Base-by-base conservation (phyloP, 2,329 filamentous ascomycete genomes). In the Neonectria sp. region DNA sequence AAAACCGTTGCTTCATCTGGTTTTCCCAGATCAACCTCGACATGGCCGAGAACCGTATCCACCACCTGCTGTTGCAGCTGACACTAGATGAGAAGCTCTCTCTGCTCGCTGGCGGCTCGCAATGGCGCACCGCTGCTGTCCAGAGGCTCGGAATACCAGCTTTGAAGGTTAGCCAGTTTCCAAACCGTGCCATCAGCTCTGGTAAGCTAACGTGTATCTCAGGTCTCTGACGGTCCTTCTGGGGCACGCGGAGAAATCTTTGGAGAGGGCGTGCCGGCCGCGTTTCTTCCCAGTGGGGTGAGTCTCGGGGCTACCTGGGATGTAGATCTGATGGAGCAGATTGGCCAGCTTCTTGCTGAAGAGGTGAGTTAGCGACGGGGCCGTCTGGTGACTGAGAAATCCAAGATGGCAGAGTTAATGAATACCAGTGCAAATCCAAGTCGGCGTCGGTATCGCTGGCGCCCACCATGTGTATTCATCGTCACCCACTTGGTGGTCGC, bases 391-490 rank as follows among this genome's bases (percentile, higher is more conserved):
- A 21, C 21, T 21, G 21, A 21, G 21, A 21, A 21, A 21, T 21
- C 21, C 21, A 21, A 21, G 21, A 21, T 21, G 21, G 21, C 21
- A 21, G 21, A 21, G 21, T 21, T 21, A 21, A 43, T 17, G 40
- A 21, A 8, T 43, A 4, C 24, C 12, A 70, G 60, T 64, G 63
- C 29, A 48, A 69, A 56, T 62, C 65, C 29, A 90, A 90, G 74
- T 86, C 86, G 21, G 21, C 87, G 3, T 82, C 89, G 59, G 82
- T 90, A 12, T 79, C 90, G 7, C 82, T 91, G 35, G 89, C 86
- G 1, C 89, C 89, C 2, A 90, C 89, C 2, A 85, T 91, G 49
- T 90, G 89, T 75, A 89, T 88, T 78, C 87, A 90, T 71, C 84
- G 89, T 46, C 88, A 85, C 3, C 89, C 89, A 5, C 82, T 91